Conservation (phyloP, 306 rosid genomes). For the Malus orientalis region DNA sequence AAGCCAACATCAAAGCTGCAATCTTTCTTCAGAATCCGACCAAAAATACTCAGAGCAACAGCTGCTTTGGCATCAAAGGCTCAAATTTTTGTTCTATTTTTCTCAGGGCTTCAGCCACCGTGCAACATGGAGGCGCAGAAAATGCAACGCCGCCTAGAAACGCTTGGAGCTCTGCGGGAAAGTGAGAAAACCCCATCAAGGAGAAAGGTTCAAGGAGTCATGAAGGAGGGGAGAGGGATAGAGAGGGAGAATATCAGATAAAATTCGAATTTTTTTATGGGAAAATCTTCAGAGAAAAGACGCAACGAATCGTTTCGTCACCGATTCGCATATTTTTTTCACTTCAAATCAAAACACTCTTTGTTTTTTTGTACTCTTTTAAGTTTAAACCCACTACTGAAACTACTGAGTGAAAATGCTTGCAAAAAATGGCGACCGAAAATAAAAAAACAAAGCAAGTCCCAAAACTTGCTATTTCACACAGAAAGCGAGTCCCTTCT, state of each 20-base stretch:
- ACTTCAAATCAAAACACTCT: neutral
- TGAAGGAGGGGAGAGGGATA: too few relatives aligned
- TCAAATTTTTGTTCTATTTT: neutral
- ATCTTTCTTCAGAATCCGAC: neutral
- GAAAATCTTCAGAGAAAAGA: slow-evolving; percentile 52
- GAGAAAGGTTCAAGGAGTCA: neutral
- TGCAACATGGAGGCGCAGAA: slow-evolving; percentile 1
- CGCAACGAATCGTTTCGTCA: slow-evolving; percentile 43
- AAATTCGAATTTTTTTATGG: slow-evolving; percentile 33
- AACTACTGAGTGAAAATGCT: neutral
- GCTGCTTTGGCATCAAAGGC: neutral
- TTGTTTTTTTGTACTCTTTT: neutral
- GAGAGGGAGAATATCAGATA: slow-evolving; percentile 11
- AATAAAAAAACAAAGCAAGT: neutral
- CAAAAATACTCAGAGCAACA: neutral
- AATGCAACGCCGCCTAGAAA: slow-evolving; percentile 5
- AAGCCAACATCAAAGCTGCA: neutral
- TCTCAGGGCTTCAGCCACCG: neutral
- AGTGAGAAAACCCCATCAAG: slow-evolving; percentile 3
- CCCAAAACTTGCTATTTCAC: neutral
- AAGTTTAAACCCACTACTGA: neutral
- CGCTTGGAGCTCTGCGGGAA: slow-evolving; percentile 5
- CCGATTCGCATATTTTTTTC: slow-evolving; percentile 21
- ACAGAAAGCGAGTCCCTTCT: slow-evolving; percentile 7
- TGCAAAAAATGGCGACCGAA: neutral